phyloP scores from a whole-genome alignment of 768 basidiomycete species.

The Gymnopilus junonius region DNA sequence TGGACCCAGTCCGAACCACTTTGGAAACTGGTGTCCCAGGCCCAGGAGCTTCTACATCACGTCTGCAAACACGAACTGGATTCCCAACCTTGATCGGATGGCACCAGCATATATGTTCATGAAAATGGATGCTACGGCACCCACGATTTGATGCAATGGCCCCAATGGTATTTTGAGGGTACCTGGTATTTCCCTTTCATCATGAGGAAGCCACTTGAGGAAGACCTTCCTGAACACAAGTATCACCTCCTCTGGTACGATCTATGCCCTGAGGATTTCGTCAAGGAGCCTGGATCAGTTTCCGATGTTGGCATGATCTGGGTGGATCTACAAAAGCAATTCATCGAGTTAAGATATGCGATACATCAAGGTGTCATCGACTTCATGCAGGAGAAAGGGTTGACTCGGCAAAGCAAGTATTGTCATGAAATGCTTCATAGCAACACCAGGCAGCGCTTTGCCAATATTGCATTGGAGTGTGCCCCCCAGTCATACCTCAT shows the following conservation, averaged over 20 bases:
- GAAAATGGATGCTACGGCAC: neutral
- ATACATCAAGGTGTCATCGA: neutral
- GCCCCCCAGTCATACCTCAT: neutral
- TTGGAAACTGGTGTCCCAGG: neutral
- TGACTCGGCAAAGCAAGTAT: neutral
- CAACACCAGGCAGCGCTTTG: neutral
- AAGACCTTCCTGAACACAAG: too few relatives aligned
- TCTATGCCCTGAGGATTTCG: neutral
- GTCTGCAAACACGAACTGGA: constrained; percentile 1
- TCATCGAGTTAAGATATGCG: neutral
- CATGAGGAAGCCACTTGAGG: neutral
- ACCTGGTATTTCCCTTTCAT: constrained; percentile 8
- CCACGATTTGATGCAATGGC: constrained; percentile 8
- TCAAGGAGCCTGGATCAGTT: neutral
- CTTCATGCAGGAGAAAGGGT: neutral
- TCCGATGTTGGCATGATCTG: neutral
- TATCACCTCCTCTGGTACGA: constrained; percentile 5
- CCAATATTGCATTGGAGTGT: neutral
- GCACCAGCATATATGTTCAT: neutral
- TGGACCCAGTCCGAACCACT: neutral
- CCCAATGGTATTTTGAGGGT: constrained; percentile 8
- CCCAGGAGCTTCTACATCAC: neutral
- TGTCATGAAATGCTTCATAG: neutral
- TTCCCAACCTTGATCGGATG: constrained; percentile 1
- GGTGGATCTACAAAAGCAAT: neutral